phyloP scores from a whole-genome alignment of 139 green algal species.

The Parachlorella kessleri region DNA sequence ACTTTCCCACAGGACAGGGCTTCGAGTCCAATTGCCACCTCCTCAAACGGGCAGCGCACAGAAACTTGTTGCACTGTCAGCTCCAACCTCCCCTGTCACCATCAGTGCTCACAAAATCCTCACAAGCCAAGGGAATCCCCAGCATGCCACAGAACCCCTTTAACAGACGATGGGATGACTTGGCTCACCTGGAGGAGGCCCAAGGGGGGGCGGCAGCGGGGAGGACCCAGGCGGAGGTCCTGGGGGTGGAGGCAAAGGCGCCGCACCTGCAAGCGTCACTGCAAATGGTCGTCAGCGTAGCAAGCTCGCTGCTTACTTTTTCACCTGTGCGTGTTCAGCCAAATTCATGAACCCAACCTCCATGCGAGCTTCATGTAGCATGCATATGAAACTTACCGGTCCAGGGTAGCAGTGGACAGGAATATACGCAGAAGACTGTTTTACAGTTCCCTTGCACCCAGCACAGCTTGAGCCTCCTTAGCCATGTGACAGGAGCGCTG shows the following conservation, averaged over 20 bases:
- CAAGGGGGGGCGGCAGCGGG: constrained; percentile 31
- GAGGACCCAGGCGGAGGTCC: constrained; percentile 25
- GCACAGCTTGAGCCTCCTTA: no score
- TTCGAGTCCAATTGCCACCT: no score
- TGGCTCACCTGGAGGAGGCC: constrained; percentile 16
- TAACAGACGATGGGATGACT: no score
- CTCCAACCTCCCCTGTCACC: no score
- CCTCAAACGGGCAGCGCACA: no score
- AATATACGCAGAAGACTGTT: background rate
- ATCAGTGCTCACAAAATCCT: no score
- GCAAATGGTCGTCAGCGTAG: constrained; percentile 9
- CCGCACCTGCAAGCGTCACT: background rate
- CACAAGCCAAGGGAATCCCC: no score
- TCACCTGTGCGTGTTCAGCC: background rate
- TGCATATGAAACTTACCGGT: background rate
- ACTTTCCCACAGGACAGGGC: no score
- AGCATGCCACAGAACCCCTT: no score
- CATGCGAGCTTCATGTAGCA: background rate
- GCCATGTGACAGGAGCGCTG: no score
- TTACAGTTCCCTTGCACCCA: background rate
- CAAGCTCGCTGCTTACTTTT: background rate
- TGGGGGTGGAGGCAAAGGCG: constrained; percentile 34
- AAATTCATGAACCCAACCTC: background rate
- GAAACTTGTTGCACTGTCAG: no score
- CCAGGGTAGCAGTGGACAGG: background rate